Evolutionary conservation across 2,329 filamentous ascomycete genomes (phyloP).

Genomic region (Pseudocercospora crystallina): DNA sequence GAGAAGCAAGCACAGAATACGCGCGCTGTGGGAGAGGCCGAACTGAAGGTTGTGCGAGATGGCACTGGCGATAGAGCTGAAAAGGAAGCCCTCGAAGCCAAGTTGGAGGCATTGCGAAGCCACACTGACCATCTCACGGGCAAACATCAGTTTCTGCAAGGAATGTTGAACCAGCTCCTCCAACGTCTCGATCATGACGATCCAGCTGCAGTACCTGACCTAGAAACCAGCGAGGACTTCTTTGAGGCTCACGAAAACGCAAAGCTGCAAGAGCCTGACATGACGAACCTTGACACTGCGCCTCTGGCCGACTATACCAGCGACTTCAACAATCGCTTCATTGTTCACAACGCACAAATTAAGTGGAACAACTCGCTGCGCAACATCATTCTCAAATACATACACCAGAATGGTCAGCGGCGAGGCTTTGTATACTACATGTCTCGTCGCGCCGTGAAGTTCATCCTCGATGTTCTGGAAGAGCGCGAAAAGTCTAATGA

Average conservation of each 20-base stretch:
- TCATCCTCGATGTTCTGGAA: slow-evolving; percentile 95
- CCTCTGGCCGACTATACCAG: slow-evolving; percentile 79
- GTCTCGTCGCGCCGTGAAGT: slow-evolving; percentile 92
- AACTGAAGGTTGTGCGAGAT: slow-evolving; percentile 61
- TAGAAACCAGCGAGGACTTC: slow-evolving; percentile 46
- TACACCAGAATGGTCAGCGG: slow-evolving; percentile 93
- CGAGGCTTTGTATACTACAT: slow-evolving; percentile 98
- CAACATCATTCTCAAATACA: slow-evolving; percentile 95
- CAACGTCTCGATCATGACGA: slow-evolving; percentile 59
- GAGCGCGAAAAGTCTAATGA: slow-evolving; percentile 77
- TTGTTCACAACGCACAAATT: slow-evolving; percentile 93
- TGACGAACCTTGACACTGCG: slow-evolving; percentile 61
- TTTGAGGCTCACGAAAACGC: slow-evolving; percentile 53
- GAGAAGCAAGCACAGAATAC: slow-evolving; percentile 75
- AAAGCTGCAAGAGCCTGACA: slow-evolving; percentile 44
- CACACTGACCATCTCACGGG: slow-evolving; percentile 58
- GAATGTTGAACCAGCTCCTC: slow-evolving; percentile 59
- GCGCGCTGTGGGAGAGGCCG: slow-evolving; percentile 70
- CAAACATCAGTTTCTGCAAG: slow-evolving; percentile 59
- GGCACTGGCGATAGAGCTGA: slow-evolving; percentile 45
- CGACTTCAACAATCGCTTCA: slow-evolving; percentile 97
- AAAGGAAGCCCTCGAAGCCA: slow-evolving; percentile 56
- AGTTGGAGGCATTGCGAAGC: slow-evolving; percentile 55
- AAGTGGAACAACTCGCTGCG: slow-evolving; percentile 98
- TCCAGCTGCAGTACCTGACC: slow-evolving; percentile 46